phyloP scores from a whole-genome alignment of 225 moss, liverwort and hornwort species.

The Neckera pumila region DNA sequence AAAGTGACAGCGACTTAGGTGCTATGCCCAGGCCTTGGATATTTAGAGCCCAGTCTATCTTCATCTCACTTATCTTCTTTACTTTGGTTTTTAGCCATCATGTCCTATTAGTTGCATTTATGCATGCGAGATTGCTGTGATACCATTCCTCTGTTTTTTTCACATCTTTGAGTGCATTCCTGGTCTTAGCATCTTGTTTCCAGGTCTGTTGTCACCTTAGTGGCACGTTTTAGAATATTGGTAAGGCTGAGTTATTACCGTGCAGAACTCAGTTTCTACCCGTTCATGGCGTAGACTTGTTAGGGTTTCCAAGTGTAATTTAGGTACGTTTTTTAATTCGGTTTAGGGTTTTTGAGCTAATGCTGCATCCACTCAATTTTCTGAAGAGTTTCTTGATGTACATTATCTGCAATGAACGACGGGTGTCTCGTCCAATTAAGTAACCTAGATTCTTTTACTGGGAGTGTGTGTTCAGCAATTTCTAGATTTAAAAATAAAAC shows the following conservation, averaged over 20 bases:
- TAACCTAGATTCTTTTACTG: neutral
- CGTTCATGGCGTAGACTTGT: neutral
- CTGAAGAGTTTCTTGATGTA: neutral
- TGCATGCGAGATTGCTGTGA: neutral
- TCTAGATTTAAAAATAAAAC: neutral
- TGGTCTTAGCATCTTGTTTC: neutral
- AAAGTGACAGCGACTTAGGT: neutral
- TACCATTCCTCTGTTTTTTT: neutral
- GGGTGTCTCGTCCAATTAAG: neutral
- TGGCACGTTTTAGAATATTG: neutral
- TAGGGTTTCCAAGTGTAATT: neutral
- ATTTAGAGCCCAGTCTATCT: neutral
- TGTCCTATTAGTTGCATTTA: neutral
- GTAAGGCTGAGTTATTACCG: neutral
- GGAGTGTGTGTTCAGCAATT: neutral
- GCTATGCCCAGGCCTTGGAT: neutral
- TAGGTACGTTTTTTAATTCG: neutral
- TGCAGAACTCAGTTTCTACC: neutral
- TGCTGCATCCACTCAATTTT: neutral
- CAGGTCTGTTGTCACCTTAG: neutral
- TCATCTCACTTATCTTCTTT: neutral
- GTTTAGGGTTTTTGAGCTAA: neutral
- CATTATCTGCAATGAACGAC: neutral
- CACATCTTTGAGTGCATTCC: neutral
- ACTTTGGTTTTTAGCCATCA: neutral